These are phyloP conservation scores for Pythium phragmiticola DNA, from an alignment of 352 stramenopile species.

Conservation along the genomic window DNA sequence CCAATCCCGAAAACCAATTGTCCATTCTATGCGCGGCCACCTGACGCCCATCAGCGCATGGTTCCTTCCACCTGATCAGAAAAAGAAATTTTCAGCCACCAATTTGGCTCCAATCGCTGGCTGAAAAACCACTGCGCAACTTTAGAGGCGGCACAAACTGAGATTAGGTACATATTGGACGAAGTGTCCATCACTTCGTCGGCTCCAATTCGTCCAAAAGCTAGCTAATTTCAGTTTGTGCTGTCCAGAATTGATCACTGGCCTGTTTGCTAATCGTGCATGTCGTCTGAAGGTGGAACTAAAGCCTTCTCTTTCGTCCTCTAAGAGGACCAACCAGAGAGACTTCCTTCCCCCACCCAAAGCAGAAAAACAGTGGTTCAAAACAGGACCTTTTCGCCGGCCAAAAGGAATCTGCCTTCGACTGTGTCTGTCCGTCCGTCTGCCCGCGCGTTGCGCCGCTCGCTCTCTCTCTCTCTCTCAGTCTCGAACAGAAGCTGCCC, in stretches of 20 bases:
- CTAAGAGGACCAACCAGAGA: no score
- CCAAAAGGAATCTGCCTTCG: neutral
- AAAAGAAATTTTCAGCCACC: neutral
- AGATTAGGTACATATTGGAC: neutral
- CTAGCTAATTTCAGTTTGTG: neutral
- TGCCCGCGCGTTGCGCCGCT: neutral
- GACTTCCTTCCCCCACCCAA: slow-evolving; percentile 2
- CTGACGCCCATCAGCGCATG: no score
- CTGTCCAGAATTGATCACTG: slow-evolving; percentile 2
- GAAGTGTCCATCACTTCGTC: neutral
- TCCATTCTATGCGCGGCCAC: no score
- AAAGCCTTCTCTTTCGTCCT: neutral
- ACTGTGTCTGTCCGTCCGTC: neutral
- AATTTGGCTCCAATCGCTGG: neutral
- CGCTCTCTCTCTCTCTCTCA: neutral
- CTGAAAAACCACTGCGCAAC: neutral
- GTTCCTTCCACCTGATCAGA: no score
- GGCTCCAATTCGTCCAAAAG: neutral
- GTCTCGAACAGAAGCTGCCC: slow-evolving; percentile 5
- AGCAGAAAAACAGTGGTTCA: slow-evolving; percentile 13
- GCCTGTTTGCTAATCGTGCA: slow-evolving; percentile 5
- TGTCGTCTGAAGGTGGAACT: slow-evolving; percentile 15
- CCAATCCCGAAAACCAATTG: no score
- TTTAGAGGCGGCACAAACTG: neutral
- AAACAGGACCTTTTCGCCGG: slow-evolving; percentile 13